Evolutionary conservation across 108 stramenopile species (phyloP), one percentile per base, ranked within the genome.

Genomic region (Fragilaria radians): DNA sequence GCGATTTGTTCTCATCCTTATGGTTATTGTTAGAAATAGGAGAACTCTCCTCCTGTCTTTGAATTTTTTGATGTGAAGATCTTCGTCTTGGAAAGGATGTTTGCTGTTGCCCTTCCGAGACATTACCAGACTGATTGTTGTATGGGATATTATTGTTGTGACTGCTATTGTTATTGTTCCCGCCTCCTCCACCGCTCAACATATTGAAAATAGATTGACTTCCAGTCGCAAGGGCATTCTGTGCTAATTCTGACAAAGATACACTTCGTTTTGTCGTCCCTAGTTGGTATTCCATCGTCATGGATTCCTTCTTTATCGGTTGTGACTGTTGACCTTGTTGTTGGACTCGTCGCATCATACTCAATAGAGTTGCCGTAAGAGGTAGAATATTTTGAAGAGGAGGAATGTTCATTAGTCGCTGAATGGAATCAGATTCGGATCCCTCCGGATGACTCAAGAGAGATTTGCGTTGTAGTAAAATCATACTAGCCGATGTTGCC

Each of bases 361-460:
- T 57, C 21, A 32, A 32, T 2, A 57, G 28, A 1, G 33, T 57
- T 18, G 28, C 55, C 19, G 30, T 57, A 3, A 57, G 31, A 23
- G 55, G 31, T 17, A 78, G 59, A 1, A 66, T 57, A 52, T 72
- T 63, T 28, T 76, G 46, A 0, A 89, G 47, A 0, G 71, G 82
- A 19, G 84, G 80, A 46, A 77, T 72, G 59, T 89, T 89, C 84
- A 89, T 83, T 61, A 89, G 48, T 29, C 65, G 59, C 26, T 71
- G 67, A 17, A 89, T 57, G 36, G 70, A 27, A 65, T 64, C 67
- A 7, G 36, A 7, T 46, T 66, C 65, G n/a, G 54, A 64, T 0
- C 63, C 69, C 21, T 66, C 67, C 45, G 78, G 67, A 19, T 80
- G 71, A 31, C 79, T 57, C 36, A 83, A 47, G 2, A 84, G 53